Base-by-base conservation (phyloP, 1,284 basidiomycete species). In the Filobasidium uniguttulatum region DNA sequence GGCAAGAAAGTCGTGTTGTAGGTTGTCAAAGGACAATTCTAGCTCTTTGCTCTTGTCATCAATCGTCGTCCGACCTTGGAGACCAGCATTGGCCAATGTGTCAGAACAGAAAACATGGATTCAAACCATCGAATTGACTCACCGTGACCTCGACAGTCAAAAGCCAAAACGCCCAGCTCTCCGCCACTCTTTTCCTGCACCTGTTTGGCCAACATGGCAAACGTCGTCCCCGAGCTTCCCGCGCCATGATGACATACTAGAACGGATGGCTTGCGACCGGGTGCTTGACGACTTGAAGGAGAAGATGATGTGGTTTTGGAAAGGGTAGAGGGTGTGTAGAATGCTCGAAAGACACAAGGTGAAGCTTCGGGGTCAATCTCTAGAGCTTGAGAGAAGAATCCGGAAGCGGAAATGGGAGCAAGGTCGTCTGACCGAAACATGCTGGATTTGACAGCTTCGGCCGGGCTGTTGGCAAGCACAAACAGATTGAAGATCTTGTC, bases 231-330 rank as follows among this genome's bases (percentile, higher is more conserved):
- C 0, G 82, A 82, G 61, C 87, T 88, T 2, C 94, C 93, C 1
- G 87, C 93, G 0, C 94, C 93, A 60, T 98, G 93, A 62, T 96
- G 90, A 65, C 86, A 86, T 2, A 97, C 75, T 61, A 97, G 77
- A 2, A 93, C 78, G 0, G 81, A 79, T n/a, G 49, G 7, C 72
- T 73, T 2, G 69, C 68, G n/a, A 5, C 28, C 44, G 38, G 43
- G 28, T 30, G 75, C 17, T 25, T 25, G 22, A 22, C 29, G 30
- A 8, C 28, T 43, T n/a, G n/a, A n/a, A n/a, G n/a, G n/a, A n/a
- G n/a, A n/a, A 29, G 30, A n/a, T 19, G 41, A 47, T 46, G 51
- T 8, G 49, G 50, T 22, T 36, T 37, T 15, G 8, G 41, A 35
- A 25, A 57, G 59, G 22, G n/a, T 48, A 5, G 61, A 58, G 12